These are phyloP conservation scores for Mycosarcoma maydis DNA, from an alignment of 1,284 basidiomycete species.

Conservation along the genomic window DNA sequence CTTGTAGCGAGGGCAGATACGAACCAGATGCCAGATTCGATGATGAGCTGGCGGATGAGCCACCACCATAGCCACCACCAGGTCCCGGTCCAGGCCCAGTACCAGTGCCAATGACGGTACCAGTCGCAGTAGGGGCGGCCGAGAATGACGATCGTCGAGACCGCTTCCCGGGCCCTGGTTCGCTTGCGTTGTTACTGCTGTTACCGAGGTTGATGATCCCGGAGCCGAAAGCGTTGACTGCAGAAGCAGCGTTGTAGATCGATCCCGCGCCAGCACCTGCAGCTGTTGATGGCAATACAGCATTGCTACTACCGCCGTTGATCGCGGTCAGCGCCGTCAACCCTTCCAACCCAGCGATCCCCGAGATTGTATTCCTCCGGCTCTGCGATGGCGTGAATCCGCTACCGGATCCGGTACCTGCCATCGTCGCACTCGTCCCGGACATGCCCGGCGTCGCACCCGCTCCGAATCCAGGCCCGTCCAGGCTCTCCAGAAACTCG, in stretches of 20 bases:
- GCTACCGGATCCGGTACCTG: slow-evolving; percentile 8
- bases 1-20: slow-evolving; percentile 41
- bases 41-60: not conserved
- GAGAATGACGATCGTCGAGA: slow-evolving; percentile 46
- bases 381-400: slow-evolving; percentile 33
- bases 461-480: slow-evolving; percentile 46
- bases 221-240: not conserved
- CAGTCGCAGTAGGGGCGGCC: slow-evolving; percentile 1
- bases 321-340: slow-evolving; percentile 28
- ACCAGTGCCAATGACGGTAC: too few species aligned
- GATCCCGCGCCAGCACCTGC: not conserved
- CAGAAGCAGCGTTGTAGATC: slow-evolving; percentile 10
- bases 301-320: slow-evolving; percentile 6
- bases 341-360: slow-evolving; percentile 14
- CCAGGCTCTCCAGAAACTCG: slow-evolving; percentile 63
- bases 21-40: slow-evolving; percentile 10
- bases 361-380: slow-evolving; percentile 31
- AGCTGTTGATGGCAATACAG: not conserved
- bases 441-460: slow-evolving; percentile 32
- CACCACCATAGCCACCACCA: too few species aligned
- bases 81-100: too few species aligned
- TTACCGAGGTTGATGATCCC: slow-evolving; percentile 1
- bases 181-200: slow-evolving; percentile 3
- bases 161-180: slow-evolving; percentile 11
- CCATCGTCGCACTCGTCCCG: slow-evolving; percentile 2